Evolutionary conservation across 306 rosid species (phyloP), one percentile per base, ranked within the genome.

Genomic region (Luffa aegyptiaca): DNA sequence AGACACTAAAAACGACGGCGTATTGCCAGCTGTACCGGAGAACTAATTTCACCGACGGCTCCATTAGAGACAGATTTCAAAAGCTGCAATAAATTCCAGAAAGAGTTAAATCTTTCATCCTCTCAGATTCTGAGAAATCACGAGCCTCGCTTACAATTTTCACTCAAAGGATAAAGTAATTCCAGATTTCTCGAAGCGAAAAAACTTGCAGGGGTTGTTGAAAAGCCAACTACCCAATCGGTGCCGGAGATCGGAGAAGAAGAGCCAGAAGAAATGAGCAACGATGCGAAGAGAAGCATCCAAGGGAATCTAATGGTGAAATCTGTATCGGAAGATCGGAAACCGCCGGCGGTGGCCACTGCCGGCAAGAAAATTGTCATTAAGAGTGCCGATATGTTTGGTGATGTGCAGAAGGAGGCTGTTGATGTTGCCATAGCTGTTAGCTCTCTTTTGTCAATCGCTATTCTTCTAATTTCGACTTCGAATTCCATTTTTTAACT

Each of bases 311-410:
- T 81, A 26, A 72, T 84, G 89, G 83, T 80, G 56, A 88, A 85
- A 55, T 80, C 86, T 31, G 84, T 11, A 77, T 82, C 93, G 72
- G 98, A 92, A 76, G 98, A 90, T 80, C 89, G 96, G 77, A 92
- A 89, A 51, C 92, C 92, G 48, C 81, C 87, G 31, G 71, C 92
- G 55, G 78, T 85, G 3, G 44, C 85, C 3, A 64, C 86, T 11
- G 53, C 91, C 0, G 84, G 90, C 4, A 92, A 90, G 89, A 91
- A 90, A 63, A 90, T 94, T 75, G 88, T 94, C 75, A 89, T 94
- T 77, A 94, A 94, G 86, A 94, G 96, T 56, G 98, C 98, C 21
- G 98, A 94, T 72, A 94, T 94, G 98, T 85, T 85, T 33, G 86
- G 91, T 26, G 93, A 94, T 80, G 85, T 92, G 90, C 98, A 94